Evolutionary conservation across 208 protist genomes (phyloP), one percentile per base, ranked within the genome.

Genomic region (Balamuthia mandrillaris): DNA sequence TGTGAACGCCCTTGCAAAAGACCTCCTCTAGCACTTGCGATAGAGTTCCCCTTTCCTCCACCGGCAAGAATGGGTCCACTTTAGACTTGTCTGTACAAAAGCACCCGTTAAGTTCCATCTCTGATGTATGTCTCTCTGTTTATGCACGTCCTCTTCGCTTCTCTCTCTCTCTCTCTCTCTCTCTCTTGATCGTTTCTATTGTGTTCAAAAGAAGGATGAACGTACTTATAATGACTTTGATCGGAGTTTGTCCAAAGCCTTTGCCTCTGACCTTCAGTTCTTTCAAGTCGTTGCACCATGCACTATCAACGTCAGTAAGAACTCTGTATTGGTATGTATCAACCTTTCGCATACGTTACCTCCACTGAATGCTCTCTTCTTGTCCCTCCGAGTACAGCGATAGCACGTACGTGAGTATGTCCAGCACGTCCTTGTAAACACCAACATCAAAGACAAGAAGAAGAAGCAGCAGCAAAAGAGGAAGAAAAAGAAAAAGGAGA

Each of bases 401-500:
- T 6, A 82, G 27, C 24, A 82, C 49, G 39, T 65, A 82, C 33
- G 44, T 29, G 74, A 82, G 24, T 6, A 82, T 29, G 37, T 82
- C 74, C 37, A 82, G 49, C 21, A 82, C 74, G 51, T 82, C 74
- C n/a, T n/a, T n/a, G n/a, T n/a, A n/a, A n/a, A n/a, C n/a, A n/a
- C n/a, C n/a, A n/a, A n/a, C n/a, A n/a, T n/a, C n/a, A n/a, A n/a
- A n/a, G n/a, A n/a, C n/a, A n/a, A n/a, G n/a, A n/a, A n/a, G n/a
- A n/a, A n/a, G n/a, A n/a, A n/a, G n/a, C n/a, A n/a, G n/a, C n/a
- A n/a, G n/a, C n/a, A n/a, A n/a, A n/a, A n/a, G n/a, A n/a, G n/a
- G n/a, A n/a, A n/a, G n/a, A n/a, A n/a, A n/a, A n/a, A n/a, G n/a
- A n/a, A n/a, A n/a, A n/a, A n/a, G n/a, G n/a, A n/a, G n/a, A n/a